Evolutionary conservation across 306 rosid species (phyloP).

Genomic region (Spatholobus suberectus): DNA sequence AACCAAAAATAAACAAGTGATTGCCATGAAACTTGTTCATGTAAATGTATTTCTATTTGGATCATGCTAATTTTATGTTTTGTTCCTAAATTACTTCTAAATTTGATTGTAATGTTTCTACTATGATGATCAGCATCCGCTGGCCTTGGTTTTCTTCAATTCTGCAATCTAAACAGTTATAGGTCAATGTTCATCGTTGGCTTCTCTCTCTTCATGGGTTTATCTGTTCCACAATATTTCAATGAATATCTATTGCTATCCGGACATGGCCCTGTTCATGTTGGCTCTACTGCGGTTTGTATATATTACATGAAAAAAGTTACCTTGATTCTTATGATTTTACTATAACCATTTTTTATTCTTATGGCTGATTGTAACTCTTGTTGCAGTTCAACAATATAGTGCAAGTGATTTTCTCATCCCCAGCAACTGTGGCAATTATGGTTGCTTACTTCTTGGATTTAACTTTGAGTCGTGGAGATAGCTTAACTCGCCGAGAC

Average conservation of each 20-base stretch:
- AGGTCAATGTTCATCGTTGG: constrained; percentile 79
- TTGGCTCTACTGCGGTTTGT: constrained; percentile 66
- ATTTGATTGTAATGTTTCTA: constrained; percentile 24
- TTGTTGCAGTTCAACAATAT: constrained; percentile 73
- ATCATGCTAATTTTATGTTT: not conserved
- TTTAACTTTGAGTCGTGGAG: constrained; percentile 50
- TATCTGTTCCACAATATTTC: constrained; percentile 89
- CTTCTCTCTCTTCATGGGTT: constrained; percentile 88
- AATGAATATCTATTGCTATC: constrained; percentile 49
- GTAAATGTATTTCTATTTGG: not conserved
- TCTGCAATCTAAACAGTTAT: constrained; percentile 87
- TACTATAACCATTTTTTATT: not conserved
- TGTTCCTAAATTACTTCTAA: not conserved
- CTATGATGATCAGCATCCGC: constrained; percentile 67
- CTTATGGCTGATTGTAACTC: not conserved
- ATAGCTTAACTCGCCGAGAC: constrained; percentile 66
- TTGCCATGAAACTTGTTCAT: constrained; percentile 16
- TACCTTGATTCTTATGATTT: not conserved
- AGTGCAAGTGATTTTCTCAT: constrained; percentile 81
- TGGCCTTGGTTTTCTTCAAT: constrained; percentile 83
- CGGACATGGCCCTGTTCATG: constrained; percentile 77
- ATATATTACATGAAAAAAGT: not conserved
- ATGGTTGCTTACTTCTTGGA: constrained; percentile 74
- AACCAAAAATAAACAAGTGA: not conserved
- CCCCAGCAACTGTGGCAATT: constrained; percentile 82